phyloP scores from a whole-genome alignment of 2,329 filamentous ascomycete species.

The Teratosphaeria nubilosa region DNA sequence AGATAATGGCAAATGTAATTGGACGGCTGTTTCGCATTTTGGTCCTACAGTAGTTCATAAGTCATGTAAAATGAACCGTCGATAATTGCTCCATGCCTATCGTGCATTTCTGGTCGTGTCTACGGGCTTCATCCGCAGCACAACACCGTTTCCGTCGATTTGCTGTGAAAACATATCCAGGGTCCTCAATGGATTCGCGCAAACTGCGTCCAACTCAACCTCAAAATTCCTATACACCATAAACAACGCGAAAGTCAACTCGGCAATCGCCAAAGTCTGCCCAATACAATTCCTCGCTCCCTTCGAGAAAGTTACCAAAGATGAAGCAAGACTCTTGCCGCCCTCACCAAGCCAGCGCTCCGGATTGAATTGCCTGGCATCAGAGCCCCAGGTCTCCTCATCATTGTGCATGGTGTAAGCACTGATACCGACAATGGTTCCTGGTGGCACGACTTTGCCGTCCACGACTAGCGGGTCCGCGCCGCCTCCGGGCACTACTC shows the following conservation, averaged over 20 bases:
- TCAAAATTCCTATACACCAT: conserved; percentile 1
- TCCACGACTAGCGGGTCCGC: neutral
- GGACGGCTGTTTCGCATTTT: too few relatives aligned
- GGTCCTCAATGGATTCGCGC: neutral
- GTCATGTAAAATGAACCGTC: too few relatives aligned
- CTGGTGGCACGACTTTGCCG: conserved; percentile 1
- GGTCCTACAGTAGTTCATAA: too few relatives aligned
- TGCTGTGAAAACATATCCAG: neutral
- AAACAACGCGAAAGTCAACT: conserved; percentile 4
- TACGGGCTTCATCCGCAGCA: conserved; percentile 30
- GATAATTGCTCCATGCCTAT: neutral
- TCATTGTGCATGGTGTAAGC: conserved; percentile 26
- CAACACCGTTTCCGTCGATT: neutral
- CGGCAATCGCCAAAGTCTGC: conserved; percentile 9
- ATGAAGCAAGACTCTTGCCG: conserved; percentile 11
- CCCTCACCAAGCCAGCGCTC: conserved; percentile 6
- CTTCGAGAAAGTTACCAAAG: neutral
- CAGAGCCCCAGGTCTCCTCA: neutral
- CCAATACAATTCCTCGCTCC: conserved; percentile 1
- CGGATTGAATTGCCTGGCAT: conserved; percentile 2
- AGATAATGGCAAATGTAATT: neutral
- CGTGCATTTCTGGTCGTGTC: neutral
- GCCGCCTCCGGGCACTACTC: conserved; percentile 1
- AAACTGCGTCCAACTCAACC: conserved; percentile 1
- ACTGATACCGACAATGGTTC: conserved; percentile 8